phyloP scores from a whole-genome alignment of 2,329 filamentous ascomycete species.

The Neurospora sp. region DNA sequence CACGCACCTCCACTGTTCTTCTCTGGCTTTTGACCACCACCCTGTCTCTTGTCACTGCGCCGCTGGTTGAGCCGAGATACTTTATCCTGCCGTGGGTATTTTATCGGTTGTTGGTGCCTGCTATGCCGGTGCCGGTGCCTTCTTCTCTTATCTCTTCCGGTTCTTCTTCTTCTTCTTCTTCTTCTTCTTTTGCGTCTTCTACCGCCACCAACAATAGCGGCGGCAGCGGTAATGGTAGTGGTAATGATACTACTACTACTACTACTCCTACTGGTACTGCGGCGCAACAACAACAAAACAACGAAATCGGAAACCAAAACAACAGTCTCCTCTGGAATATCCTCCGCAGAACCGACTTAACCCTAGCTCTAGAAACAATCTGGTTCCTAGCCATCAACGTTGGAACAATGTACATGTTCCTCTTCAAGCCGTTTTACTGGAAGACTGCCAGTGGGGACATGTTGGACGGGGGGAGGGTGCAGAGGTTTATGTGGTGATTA shows the following conservation, averaged over 20 bases:
- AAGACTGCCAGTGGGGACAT: constrained; percentile 36
- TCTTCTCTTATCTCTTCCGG: background rate
- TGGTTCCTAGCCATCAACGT: constrained; percentile 61
- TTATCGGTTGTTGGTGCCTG: constrained; percentile 73
- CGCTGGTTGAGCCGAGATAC: constrained; percentile 89
- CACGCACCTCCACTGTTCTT: constrained; percentile 40
- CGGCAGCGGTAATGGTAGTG: too few relatives aligned
- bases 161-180: background rate
- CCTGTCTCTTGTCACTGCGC: constrained; percentile 75
- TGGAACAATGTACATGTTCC: constrained; percentile 60
- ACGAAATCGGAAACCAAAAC: background rate
- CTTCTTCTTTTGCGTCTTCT: too few relatives aligned
- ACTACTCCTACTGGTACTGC: background rate
- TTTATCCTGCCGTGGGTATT: constrained; percentile 94
- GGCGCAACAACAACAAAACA: background rate
- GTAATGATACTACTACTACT: background rate
- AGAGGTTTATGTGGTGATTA: constrained; percentile 76
- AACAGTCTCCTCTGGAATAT: constrained; percentile 3
- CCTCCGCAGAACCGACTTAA: constrained; percentile 29
- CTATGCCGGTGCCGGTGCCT: constrained; percentile 21
- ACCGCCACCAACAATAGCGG: background rate
- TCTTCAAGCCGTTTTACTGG: constrained; percentile 61
- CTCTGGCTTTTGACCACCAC: constrained; percentile 58
- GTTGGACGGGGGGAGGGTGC: constrained; percentile 46
- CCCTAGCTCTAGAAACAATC: constrained; percentile 48